phyloP scores from a whole-genome alignment of 192 early-diverging fungal species.

The Mortierella hygrophila region DNA sequence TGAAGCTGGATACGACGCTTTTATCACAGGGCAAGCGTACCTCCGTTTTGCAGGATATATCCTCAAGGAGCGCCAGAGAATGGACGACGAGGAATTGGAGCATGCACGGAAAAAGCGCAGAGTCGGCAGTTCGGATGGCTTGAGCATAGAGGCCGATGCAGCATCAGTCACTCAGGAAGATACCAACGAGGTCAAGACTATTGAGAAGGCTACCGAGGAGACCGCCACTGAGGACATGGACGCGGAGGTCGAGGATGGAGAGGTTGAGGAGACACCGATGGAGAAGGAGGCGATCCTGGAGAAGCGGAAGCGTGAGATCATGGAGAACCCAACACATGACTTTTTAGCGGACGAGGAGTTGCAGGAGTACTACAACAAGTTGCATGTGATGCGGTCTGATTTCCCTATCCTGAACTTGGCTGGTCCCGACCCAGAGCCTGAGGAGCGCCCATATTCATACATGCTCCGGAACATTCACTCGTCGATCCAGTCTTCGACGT shows the following conservation, averaged over 20 bases:
- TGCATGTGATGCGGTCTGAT: conserved; percentile 79
- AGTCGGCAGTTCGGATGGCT: neutral
- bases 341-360: conserved; percentile 34
- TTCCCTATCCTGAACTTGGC: conserved; percentile 68
- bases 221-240: neutral
- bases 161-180: neutral
- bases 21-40: conserved; percentile 87
- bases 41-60: conserved; percentile 72
- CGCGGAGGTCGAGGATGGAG: conserved; percentile 37
- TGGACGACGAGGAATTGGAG: conserved; percentile 10
- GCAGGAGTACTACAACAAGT: conserved; percentile 64
- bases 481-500: conserved; percentile 56
- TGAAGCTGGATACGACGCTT: conserved; percentile 95
- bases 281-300: conserved; percentile 36
- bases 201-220: neutral
- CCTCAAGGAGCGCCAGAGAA: conserved; percentile 52
- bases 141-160: neutral
- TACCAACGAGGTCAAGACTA: neutral
- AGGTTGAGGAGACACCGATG: conserved; percentile 32
- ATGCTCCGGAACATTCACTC: conserved; percentile 67
- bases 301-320: conserved; percentile 29
- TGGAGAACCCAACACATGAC: conserved; percentile 38
- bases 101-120: conserved; percentile 31
- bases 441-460: conserved; percentile 62
- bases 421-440: conserved; percentile 61